Percentiles rank a stretch among this genome's conserved stretches.
phyloP scores from a whole-genome alignment of 2,329 filamentous ascomycete species.

The Exophiala phaeomuriformis region DNA sequence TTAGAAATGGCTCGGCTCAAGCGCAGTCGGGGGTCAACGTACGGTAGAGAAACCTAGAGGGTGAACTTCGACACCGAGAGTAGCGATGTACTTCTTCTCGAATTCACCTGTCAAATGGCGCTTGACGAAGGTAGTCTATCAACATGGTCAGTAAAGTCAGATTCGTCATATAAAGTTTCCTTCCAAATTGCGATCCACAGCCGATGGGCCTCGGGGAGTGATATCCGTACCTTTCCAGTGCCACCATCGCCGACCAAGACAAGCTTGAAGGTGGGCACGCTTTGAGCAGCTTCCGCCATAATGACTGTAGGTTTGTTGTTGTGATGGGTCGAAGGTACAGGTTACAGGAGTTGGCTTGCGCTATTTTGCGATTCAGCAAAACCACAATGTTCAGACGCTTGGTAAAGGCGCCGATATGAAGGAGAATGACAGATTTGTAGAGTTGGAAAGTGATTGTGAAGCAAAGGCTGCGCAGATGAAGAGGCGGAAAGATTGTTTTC shows the following conservation, averaged over 20 bases:
- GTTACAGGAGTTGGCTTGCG: conserved; percentile 18
- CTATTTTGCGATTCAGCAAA: conserved; percentile 28
- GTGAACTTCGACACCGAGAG: conserved; percentile 98
- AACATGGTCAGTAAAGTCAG: conserved; percentile 7
- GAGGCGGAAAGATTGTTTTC: conserved; percentile 15
- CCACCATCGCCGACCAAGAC: conserved; percentile 98
- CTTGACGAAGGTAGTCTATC: conserved; percentile 98
- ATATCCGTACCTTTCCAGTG: conserved; percentile 81
- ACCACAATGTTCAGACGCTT: conserved; percentile 2
- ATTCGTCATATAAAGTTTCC: background rate
- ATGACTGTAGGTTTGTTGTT: conserved; percentile 22
- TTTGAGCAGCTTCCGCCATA: conserved; percentile 56
- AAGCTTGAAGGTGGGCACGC: conserved; percentile 90
- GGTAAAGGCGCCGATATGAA: background rate
- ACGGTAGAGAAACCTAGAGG: conserved; percentile 96
- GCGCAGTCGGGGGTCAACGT: conserved; percentile 45
- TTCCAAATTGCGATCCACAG: background rate
- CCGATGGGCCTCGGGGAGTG: background rate
- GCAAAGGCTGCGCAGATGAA: conserved; percentile 11
- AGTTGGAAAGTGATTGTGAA: conserved; percentile 2
- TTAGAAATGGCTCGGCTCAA: conserved; percentile 8
- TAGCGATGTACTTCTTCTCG: conserved; percentile 99
- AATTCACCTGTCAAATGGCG: conserved; percentile 99
- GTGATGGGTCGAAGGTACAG: conserved; percentile 18
- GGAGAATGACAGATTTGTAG: conserved; percentile 4